These are phyloP conservation scores for Ulota crispa DNA, from an alignment of 225 moss, liverwort and hornwort species.

Conservation along the genomic window DNA sequence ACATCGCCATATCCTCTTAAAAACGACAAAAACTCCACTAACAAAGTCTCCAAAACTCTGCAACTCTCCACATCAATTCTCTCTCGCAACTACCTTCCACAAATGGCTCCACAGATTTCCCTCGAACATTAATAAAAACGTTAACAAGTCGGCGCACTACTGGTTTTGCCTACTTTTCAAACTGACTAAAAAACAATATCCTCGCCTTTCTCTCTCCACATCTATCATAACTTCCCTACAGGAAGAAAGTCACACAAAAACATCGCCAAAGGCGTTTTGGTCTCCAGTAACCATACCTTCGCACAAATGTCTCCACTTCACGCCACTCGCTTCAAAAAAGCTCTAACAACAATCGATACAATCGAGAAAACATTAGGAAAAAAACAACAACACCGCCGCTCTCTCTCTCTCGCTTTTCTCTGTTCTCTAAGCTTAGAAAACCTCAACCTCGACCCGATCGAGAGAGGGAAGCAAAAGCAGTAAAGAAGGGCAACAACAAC, in stretches of 20 bases:
- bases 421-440: background rate
- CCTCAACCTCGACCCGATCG: background rate
- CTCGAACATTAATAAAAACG: background rate
- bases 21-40: background rate
- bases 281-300: conserved; percentile 22
- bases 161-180: background rate
- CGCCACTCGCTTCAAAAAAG: background rate
- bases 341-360: background rate
- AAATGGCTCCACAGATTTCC: background rate
- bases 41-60: background rate
- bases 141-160: background rate
- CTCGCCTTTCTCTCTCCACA: background rate
- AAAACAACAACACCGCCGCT: background rate
- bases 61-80: background rate
- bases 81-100: background rate
- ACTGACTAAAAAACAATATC: background rate
- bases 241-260: background rate
- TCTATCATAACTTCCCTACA: background rate
- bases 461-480: background rate
- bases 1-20: background rate
- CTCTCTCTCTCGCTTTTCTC: background rate
- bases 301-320: conserved; percentile 4
- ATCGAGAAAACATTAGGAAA: background rate
- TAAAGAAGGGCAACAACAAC: background rate
- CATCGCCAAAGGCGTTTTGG: background rate